Percentiles rank a stretch among this genome's conserved stretches.
Conservation (phyloP, 192 early-diverging fungal species). For the Coemansia biformis region DNA sequence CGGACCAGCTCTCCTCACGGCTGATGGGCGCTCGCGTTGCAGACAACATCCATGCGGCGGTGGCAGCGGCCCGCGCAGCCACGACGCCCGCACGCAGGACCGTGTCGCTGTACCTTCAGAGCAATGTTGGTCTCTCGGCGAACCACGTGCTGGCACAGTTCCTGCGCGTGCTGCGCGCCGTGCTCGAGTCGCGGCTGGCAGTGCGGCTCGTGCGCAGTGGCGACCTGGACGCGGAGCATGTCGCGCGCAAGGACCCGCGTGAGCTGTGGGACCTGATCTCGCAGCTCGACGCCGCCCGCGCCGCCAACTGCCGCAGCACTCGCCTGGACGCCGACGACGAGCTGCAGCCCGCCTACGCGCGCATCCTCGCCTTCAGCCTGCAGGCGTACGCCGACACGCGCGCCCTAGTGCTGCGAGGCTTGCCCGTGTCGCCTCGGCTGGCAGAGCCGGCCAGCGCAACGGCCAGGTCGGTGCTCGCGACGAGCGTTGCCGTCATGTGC, state of each 20-base stretch:
- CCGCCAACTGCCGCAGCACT: background rate
- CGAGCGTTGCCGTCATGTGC: slow-evolving; percentile 19
- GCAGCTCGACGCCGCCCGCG: slow-evolving; percentile 1
- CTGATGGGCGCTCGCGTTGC: slow-evolving; percentile 8
- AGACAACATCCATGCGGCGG: slow-evolving; percentile 15
- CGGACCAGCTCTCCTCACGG: slow-evolving; percentile 16
- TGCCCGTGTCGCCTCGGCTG: background rate
- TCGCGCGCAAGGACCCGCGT: slow-evolving; percentile 19
- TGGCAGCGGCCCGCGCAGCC: slow-evolving; percentile 8
- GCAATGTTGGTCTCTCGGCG: slow-evolving; percentile 19
- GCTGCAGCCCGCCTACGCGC: slow-evolving; percentile 28
- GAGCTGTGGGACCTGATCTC: slow-evolving; percentile 38
- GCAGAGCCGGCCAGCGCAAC: background rate
- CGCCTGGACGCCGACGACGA: background rate
- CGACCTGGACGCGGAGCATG: slow-evolving; percentile 5
- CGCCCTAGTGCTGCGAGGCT: background rate
- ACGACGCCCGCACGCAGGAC: slow-evolving; percentile 13
- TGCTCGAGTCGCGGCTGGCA: slow-evolving; percentile 43
- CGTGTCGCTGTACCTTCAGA: slow-evolving; percentile 24
- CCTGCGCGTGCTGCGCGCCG: slow-evolving; percentile 28
- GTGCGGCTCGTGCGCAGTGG: slow-evolving; percentile 19
- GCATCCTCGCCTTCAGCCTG: slow-evolving; percentile 28
- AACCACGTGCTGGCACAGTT: slow-evolving; percentile 29
- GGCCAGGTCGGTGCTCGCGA: background rate
- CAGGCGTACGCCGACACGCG: slow-evolving; percentile 20